Evolutionary conservation across 371 early-diverging fungal species (phyloP), one percentile per base, ranked within the genome.

Genomic region (Mortierella sp.): DNA sequence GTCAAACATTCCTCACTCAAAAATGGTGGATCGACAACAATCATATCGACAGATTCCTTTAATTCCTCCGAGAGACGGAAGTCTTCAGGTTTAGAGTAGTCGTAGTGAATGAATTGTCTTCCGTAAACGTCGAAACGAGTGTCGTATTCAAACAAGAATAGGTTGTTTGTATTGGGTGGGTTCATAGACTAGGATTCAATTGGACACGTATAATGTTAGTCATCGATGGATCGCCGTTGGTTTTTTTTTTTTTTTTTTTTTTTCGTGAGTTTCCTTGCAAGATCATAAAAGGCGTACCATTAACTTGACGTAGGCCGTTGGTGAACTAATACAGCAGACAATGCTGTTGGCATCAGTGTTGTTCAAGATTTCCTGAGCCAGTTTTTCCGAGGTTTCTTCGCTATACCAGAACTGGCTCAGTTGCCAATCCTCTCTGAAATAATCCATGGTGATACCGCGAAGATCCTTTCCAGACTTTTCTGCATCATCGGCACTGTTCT

Each of bases 11-110:
- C 94, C 69, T 90, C 88, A 72, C 87, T 87, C 47, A 94, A 76
- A 72, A 94, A 94, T 19, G 94, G 94, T 9, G 94, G 94, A 71
- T 94, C 94, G 10, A 88, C 88, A 13, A 93, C 83, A 41, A 94
- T 82, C 61, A 88, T 86, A 76, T 92, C 91, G 45, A 91, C 87
- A 11, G 74, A 65, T 62, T 81, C 86, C 50, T 84, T 71, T 40
- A 88, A 58, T 19, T 79, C 80, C 1, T 58, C 58, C 1, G 83
- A 76, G 21, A 83, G 71, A 0, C 77, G 78, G 76, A 89, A 88
- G 9, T 87, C 74, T n/a, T 84, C 67, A 2, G 93, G 93, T 10
- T 75, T 57, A 70, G 88, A 90, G 80, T 84, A 93, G 84, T 94
- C 92, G 76, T 89, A 94, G 67, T 84, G 85, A 55, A 91, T 84